phyloP scores from a whole-genome alignment of 1,139 yeast species.

The Yamadazyma trypodendri region DNA sequence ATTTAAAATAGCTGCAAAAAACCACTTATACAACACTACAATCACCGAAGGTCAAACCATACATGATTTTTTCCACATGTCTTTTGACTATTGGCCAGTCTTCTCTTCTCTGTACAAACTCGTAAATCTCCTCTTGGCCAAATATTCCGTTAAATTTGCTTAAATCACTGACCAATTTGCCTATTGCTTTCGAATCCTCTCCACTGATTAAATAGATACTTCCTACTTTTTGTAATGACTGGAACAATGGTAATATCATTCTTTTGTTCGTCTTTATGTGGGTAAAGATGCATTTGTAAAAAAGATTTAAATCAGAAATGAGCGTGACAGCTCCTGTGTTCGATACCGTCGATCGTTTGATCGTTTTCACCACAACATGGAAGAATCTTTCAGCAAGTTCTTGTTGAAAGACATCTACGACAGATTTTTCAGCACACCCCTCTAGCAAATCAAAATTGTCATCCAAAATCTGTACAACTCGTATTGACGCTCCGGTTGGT shows the following conservation, averaged over 20 bases:
- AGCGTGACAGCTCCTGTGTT: slow-evolving; percentile 80
- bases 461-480: slow-evolving; percentile 59
- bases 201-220: slow-evolving; percentile 77
- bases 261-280: slow-evolving; percentile 61
- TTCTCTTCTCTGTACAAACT: slow-evolving; percentile 81
- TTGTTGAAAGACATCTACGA: slow-evolving; percentile 89
- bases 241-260: slow-evolving; percentile 71
- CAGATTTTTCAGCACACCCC: slow-evolving; percentile 84
- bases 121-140: slow-evolving; percentile 89
- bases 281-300: slow-evolving; percentile 65
- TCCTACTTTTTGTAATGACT: slow-evolving; percentile 80
- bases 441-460: slow-evolving; percentile 74
- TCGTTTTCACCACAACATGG: slow-evolving; percentile 68
- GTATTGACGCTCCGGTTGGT: slow-evolving; percentile 69
- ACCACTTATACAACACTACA: slow-evolving; percentile 47
- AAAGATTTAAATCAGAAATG: slow-evolving; percentile 70
- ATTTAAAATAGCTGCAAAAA: neutral
- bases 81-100: slow-evolving; percentile 79
- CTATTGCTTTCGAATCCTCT: slow-evolving; percentile 78
- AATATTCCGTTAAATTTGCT: slow-evolving; percentile 87
- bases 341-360: slow-evolving; percentile 68
- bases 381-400: slow-evolving; percentile 90
- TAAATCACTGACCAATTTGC: slow-evolving; percentile 78
- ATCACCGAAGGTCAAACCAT: slow-evolving; percentile 77
- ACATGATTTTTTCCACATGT: slow-evolving; percentile 93